Evolutionary conservation across 441 rosid genomes (phyloP).

Genomic region (Euphorbia celastroides): DNA sequence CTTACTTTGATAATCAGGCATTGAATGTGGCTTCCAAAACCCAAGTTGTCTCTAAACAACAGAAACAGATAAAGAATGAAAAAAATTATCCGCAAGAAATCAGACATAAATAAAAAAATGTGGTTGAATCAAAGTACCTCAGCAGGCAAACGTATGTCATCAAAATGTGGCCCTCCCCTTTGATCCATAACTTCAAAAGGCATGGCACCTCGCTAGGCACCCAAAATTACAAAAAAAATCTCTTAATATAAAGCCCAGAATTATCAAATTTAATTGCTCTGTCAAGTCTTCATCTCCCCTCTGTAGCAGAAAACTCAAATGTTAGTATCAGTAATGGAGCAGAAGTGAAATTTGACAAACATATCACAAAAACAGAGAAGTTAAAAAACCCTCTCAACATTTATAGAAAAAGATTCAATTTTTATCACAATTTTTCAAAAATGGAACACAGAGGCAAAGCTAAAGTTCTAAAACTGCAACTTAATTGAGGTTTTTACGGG

Average conservation of each 20-base stretch:
- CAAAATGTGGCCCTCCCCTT: constrained; percentile 46
- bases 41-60: constrained; percentile 66
- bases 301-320: constrained; percentile 22
- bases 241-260: background rate
- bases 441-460: too few relatives aligned
- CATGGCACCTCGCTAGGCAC: constrained; percentile 32
- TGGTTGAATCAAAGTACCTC: constrained; percentile 41
- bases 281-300: constrained; percentile 23
- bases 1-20: constrained; percentile 59
- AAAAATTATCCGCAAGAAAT: too few relatives aligned
- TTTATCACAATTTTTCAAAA: too few relatives aligned
- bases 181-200: constrained; percentile 62
- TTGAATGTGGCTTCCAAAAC: constrained; percentile 44
- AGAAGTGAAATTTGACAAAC: background rate
- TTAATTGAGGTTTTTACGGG: constrained; percentile 2
- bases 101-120: background rate
- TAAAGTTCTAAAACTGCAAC: constrained; percentile 6
- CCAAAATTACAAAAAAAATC: constrained; percentile 19
- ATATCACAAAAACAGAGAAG: background rate
- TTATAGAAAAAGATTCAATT: background rate
- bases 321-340: constrained; percentile 11
- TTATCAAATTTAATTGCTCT: constrained; percentile 18
- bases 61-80: constrained; percentile 19
- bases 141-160: constrained; percentile 37
- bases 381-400: background rate